Conservation (phyloP, 1,284 basidiomycete genomes). For the Wolfiporia cocos region DNA sequence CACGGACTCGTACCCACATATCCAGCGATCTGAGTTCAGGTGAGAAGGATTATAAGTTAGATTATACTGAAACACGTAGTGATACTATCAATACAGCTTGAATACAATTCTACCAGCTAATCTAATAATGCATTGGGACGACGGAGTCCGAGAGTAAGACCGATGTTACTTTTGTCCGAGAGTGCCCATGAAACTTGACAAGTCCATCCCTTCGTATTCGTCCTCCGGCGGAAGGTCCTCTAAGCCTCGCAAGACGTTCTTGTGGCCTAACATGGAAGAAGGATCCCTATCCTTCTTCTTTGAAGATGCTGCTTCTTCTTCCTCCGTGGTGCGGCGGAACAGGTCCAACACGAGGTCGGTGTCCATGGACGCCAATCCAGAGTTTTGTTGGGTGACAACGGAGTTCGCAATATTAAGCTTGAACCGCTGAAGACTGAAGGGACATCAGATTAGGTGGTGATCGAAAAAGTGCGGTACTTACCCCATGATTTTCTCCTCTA, state of each 20-base stretch:
- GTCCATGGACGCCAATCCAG: constrained; percentile 91
- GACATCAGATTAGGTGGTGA: constrained; percentile 5
- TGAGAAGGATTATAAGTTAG: not conserved
- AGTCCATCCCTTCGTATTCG: constrained; percentile 82
- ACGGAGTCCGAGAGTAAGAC: constrained; percentile 12
- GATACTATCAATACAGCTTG: constrained; percentile 8
- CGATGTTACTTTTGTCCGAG: constrained; percentile 32
- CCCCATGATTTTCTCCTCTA: constrained; percentile 99
- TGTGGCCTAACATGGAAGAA: constrained; percentile 54
- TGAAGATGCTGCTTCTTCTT: constrained; percentile 56
- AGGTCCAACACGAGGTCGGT: constrained; percentile 96
- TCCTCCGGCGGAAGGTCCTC: constrained; percentile 88
- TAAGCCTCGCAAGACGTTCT: constrained; percentile 78
- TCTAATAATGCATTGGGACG: constrained; percentile 6
- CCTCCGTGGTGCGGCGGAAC: constrained; percentile 76
- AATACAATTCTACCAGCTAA: constrained; percentile 5
- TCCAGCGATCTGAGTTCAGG: not conserved
- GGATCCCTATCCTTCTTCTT: constrained; percentile 53
- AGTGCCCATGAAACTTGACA: constrained; percentile 82
- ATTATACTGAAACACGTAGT: constrained; percentile 2
- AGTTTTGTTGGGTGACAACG: constrained; percentile 96
- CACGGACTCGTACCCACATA: no score
- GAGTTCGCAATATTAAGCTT: constrained; percentile 98
- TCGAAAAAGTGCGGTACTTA: constrained; percentile 32
- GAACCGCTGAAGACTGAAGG: constrained; percentile 86